These are phyloP conservation scores for Malbranchea cinnamomea DNA, from an alignment of 2,329 filamentous ascomycete genomes.

Conservation along the genomic window DNA sequence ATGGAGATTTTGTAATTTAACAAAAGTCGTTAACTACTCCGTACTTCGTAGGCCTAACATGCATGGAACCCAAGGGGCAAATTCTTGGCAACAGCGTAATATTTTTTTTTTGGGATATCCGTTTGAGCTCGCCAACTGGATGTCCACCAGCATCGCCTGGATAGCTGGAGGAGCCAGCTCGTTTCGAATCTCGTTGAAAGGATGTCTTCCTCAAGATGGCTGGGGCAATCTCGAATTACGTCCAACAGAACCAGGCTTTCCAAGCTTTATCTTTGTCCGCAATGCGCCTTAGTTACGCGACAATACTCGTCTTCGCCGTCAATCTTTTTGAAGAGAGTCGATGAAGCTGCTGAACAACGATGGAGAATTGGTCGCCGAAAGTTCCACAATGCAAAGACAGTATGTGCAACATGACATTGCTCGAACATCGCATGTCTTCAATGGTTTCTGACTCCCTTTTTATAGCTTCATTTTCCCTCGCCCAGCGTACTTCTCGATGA, in stretches of 20 bases:
- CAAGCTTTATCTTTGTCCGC: slow-evolving; percentile 8
- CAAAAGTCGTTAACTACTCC: no score
- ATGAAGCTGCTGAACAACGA: background rate
- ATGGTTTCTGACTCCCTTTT: background rate
- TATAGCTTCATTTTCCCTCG: slow-evolving; percentile 3
- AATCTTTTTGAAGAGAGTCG: slow-evolving; percentile 1
- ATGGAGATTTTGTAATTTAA: no score
- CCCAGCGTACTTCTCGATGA: slow-evolving; percentile 2
- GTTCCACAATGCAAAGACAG: background rate
- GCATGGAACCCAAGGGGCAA: no score
- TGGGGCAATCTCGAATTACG: slow-evolving; percentile 8
- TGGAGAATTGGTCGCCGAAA: background rate
- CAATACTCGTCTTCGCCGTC: slow-evolving; percentile 4
- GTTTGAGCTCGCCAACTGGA: no score
- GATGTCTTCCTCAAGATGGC: background rate
- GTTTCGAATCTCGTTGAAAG: no score
- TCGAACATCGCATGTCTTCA: background rate
- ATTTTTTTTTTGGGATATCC: no score
- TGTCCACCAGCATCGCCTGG: no score
- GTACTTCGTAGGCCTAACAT: no score
- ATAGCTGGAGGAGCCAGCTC: no score
- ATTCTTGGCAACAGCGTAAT: no score
- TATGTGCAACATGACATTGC: background rate
- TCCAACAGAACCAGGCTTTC: slow-evolving; percentile 6
- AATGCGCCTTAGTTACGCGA: slow-evolving; percentile 8